Conservation (phyloP, 108 stramenopile genomes). For the Cyclotella distinguenda region DNA sequence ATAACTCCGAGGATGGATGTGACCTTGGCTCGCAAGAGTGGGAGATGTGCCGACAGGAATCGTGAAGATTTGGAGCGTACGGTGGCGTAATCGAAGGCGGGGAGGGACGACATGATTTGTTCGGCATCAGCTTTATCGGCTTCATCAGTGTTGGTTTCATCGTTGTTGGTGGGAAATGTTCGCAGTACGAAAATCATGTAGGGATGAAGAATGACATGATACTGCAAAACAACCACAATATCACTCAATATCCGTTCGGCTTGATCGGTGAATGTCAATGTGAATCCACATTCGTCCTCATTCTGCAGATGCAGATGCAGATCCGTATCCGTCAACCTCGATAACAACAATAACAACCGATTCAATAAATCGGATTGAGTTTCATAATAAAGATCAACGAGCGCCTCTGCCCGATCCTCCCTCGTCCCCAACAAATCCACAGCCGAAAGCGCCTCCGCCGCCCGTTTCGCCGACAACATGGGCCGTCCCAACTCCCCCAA, state of each 20-base stretch:
- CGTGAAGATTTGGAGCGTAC: constrained; percentile 70
- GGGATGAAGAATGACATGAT: constrained; percentile 83
- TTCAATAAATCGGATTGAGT: constrained; percentile 76
- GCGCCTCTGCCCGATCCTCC: constrained; percentile 24
- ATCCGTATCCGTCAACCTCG: too few species aligned
- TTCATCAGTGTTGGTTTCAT: not conserved
- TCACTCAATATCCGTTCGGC: constrained; percentile 73
- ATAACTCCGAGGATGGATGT: constrained; percentile 74
- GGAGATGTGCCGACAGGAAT: constrained; percentile 81
- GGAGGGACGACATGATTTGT: constrained; percentile 66
- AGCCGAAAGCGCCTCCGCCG: constrained; percentile 73
- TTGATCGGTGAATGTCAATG: constrained; percentile 41
- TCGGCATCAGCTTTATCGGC: not conserved
- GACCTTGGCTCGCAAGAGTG: constrained; percentile 81
- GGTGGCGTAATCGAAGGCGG: constrained; percentile 59
- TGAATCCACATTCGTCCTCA: too few species aligned
- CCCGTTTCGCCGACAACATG: constrained; percentile 30
- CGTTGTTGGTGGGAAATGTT: constrained; percentile 44
- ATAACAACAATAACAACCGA: too few species aligned
- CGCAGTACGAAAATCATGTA: constrained; percentile 79
- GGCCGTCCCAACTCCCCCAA: constrained; percentile 45
- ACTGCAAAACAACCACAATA: constrained; percentile 83
- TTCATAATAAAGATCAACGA: constrained; percentile 84
- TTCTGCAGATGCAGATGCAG: too few species aligned
- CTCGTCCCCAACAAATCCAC: constrained; percentile 58